Evolutionary conservation across 495 filamentous ascomycete genomes (phyloP), one percentile per base, ranked within the genome.

Genomic region (Tetracladium setigerum): DNA sequence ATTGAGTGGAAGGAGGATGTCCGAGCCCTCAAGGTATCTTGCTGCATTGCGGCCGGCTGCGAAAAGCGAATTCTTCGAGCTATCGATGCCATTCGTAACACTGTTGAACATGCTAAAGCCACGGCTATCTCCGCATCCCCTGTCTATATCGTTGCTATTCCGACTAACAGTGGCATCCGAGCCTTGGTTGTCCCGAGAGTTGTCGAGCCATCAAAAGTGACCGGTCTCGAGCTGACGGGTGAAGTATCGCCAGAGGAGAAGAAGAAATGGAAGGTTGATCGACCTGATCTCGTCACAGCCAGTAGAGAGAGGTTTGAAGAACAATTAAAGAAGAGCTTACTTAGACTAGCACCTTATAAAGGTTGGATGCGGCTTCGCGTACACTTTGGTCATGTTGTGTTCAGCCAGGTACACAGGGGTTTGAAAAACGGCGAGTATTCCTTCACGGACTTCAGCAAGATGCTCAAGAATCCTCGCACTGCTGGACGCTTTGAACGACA

Each of bases 311-410:
- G 19, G 14, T 47, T 66, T n/a, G 39, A 39, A 7, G 4, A 55
- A 1, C 46, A 44, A 30, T 37, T 66, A 14, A 52, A 38, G 15
- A 56, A 49, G 18, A 47, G 40, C 27, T 41, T 67, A 1, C 40
- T 50, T 31, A 54, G 47, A 24, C 53, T 64, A 11, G 49, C 57
- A 14, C 40, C 47, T 39, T 32, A 62, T 19, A 53, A 56, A 7
- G 24, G 64, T 13, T 58, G 68, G 30, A 55, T 80, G 30, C 64
- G 66, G 1, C 69, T 87, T 71, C 68, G 75, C 16, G 67, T 82
- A 3, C 65, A 72, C 30, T 72, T 86, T 36, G 83, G 82, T 0
- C 62, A 66, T 0, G 67, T 79, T 22, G 27, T 30, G 1, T 55
- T 55, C 16, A 16, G 30, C 15, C n/a, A 32, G 6, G 22, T 27